Evolutionary conservation across 176 grass and related monocot species (phyloP).

Genomic region (Chloris gayana): DNA sequence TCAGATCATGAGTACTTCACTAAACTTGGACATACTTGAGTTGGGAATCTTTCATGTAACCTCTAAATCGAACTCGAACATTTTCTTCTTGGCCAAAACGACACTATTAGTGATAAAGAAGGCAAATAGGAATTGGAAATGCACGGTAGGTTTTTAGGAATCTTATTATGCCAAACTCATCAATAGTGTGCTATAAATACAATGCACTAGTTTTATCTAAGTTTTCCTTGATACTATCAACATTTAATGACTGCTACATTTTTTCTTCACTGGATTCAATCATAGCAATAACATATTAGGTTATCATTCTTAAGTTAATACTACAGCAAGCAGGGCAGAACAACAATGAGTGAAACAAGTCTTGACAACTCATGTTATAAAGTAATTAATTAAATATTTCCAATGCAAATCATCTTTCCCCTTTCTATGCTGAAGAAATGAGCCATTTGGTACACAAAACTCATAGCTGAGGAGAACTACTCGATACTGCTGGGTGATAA

Average conservation of each 20-base stretch:
- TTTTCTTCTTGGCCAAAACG: neutral
- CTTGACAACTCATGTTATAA: neutral
- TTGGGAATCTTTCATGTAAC: neutral
- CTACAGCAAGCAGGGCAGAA: neutral
- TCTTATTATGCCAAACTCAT: neutral
- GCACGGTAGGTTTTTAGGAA: neutral
- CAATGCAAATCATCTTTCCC: neutral
- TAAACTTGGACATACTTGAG: conserved; percentile 6
- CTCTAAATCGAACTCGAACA: neutral
- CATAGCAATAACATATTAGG: neutral
- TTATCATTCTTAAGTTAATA: neutral
- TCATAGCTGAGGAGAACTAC: conserved; percentile 9
- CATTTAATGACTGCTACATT: neutral
- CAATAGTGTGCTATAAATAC: neutral
- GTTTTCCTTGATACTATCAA: neutral
- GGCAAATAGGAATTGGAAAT: neutral
- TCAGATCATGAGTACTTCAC: conserved; percentile 30
- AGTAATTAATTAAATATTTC: neutral
- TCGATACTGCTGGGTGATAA: neutral
- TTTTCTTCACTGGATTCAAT: conserved; percentile 12
- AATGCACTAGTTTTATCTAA: neutral
- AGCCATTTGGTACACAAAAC: neutral
- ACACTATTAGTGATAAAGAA: neutral
- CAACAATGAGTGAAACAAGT: neutral
- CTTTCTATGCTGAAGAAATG: no score